These are phyloP conservation scores for Astragalus glycyphyllos DNA, from an alignment of 306 rosid genomes.

Conservation along the genomic window DNA sequence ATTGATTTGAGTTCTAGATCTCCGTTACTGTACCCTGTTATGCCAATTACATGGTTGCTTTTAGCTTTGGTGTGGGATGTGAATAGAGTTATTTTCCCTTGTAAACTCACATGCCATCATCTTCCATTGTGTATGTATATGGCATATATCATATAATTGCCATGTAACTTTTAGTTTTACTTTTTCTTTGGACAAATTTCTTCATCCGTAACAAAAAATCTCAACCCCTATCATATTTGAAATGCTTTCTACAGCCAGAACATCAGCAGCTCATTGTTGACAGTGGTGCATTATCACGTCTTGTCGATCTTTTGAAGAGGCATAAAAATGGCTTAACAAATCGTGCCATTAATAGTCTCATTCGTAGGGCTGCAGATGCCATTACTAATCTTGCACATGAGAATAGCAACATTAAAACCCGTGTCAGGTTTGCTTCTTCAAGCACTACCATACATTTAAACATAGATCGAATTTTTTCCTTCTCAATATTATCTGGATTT, in stretches of 20 bases:
- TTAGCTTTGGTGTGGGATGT: conserved; percentile 33
- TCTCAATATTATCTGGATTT: conserved; percentile 40
- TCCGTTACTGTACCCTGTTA: conserved; percentile 11
- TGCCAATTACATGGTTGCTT: conserved; percentile 1
- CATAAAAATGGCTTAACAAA: conserved; percentile 58
- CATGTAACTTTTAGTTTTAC: conserved; percentile 1
- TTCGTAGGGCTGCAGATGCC: conserved; percentile 99
- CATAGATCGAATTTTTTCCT: conserved; percentile 7
- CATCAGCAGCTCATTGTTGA: conserved; percentile 96
- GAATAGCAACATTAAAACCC: conserved; percentile 90
- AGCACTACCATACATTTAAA: conserved; percentile 22
- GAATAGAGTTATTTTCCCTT: conserved; percentile 19
- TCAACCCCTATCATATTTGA: conserved; percentile 46
- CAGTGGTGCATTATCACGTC: conserved; percentile 79
- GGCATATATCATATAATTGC: conserved; percentile 4
- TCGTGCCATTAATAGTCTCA: conserved; percentile 85
- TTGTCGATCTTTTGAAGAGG: conserved; percentile 87
- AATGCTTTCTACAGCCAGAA: conserved; percentile 85
- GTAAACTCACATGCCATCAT: conserved; percentile 6
- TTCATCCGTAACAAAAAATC: conserved; percentile 19
- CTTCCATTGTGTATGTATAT: conserved; percentile 15
- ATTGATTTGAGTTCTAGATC: conserved; percentile 18
- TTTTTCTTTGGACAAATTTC: not conserved
- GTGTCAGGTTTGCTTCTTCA: conserved; percentile 78
- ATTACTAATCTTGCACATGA: conserved; percentile 98